Evolutionary conservation across 345 rosid species (phyloP), one percentile per base, ranked within the genome.

Genomic region (Durio zibethinus): DNA sequence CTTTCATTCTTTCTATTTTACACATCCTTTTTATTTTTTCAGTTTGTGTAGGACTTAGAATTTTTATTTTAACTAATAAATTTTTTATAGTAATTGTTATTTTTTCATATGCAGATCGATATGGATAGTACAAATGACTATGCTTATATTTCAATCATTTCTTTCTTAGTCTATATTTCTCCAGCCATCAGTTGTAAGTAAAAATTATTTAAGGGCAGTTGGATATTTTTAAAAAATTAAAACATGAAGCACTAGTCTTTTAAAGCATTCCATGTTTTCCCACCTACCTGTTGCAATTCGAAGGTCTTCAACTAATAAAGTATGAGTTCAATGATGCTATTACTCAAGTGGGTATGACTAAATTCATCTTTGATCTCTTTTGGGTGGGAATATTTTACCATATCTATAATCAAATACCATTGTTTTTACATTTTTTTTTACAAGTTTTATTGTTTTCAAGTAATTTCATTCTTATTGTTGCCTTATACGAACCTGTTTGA

Each of bases 91-190:
- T 60, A 9, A 47, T 29, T 77, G 16, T 57, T 31, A 35, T 59
- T 47, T 75, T 36, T 42, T 29, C 62, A 57, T 76, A 33, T 81
- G 87, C 91, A 93, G 97, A 95, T 98, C 57, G 98, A 89, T 76
- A 95, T 95, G 98, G 99, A 95, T 89, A 95, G 98, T 80, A 95
- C 98, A 45, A 93, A 95, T 76, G 10, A 93, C 35, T 95, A 93
- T 64, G 99, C 99, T 73, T 95, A 95, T 87, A 95, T 95, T 81
- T 93, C 99, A 76, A 93, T 95, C 82, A 93, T 93, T 8, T 98
- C 99, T 59, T 97, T 95, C 82, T 1, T 93, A 48, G 94, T 92
- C 79, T 93, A 98, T 83, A 79, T 95, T 79, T 97, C 99, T 68
- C 99, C 99, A 1, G 98, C 99, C 80, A 66, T 95, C 61, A 78